Evolutionary conservation across 2,329 filamentous ascomycete genomes (phyloP), one percentile per base, ranked within the genome.

Genomic region (Exophiala calicioides): DNA sequence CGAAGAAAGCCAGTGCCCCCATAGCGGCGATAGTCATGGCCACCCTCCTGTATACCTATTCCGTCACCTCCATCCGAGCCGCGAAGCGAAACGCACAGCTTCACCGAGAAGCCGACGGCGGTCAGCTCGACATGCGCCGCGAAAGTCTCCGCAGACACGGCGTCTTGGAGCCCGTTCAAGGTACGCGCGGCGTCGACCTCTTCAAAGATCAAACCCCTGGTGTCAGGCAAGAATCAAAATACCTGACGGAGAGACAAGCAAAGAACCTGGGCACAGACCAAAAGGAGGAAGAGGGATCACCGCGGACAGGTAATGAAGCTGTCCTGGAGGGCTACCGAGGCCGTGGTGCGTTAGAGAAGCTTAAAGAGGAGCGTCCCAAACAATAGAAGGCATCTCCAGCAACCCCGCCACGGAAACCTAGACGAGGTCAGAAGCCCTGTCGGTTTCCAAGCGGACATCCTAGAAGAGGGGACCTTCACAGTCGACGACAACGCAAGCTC

Each of bases 21-120:
- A 69, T 81, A n/a, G 80, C 79, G n/a, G 80, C 80, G 19, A 71
- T 81, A 53, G 77, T 76, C 10, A 82, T 84, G 80, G 80, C 80
- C 12, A 65, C 75, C 37, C 61, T 84, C 16, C 73, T 82, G 23
- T 80, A 78, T 63, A 65, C 68, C 30, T 87, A 87, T 65, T 73
- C 81, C 20, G 70, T 83, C 39, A 83, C 77, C 6, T 82, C 79
- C 18, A 86, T 87, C 52, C 73, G 76, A 50, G 78, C 81, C 18
- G 84, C 84, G 2, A 84, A 85, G 57, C 71, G 77, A 35, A 85
- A 86, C 54, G 82, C 82, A 0, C 74, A 80, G 52, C 77, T 80
- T 42, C 69, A 81, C 36, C 75, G 57, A 30, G 55, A 58, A 49
- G 58, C 58, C 6, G 58, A 60, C 37, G 58, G 58, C 13, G 58